phyloP scores from a whole-genome alignment of 306 rosid genomes.

The Leucaena leucocephala region DNA sequence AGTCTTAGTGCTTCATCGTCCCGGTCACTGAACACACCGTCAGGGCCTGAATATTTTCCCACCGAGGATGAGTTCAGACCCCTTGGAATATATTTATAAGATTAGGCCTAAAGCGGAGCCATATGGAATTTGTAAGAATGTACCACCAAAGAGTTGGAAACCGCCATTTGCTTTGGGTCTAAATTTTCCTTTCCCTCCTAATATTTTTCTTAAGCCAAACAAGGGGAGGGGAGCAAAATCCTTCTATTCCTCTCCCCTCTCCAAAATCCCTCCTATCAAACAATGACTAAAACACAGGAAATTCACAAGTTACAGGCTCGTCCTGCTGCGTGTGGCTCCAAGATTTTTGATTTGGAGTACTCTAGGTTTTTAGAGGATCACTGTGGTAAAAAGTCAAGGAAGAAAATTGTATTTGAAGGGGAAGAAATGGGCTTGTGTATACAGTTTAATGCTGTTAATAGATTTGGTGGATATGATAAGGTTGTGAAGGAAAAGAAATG shows the following conservation, averaged over 20 bases:
- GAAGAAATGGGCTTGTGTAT: constrained; percentile 86
- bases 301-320: constrained; percentile 92
- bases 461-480: constrained; percentile 86
- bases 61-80: constrained; percentile 91
- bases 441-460: constrained; percentile 77
- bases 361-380: constrained; percentile 76
- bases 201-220: no score
- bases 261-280: no score
- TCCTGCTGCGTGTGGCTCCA: constrained; percentile 72
- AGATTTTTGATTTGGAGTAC: constrained; percentile 88
- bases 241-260: no score
- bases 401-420: constrained; percentile 81
- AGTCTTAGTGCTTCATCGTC: constrained; percentile 52
- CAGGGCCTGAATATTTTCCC: constrained; percentile 86
- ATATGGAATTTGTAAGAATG: constrained; percentile 91
- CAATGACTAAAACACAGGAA: constrained; percentile 88
- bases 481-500: constrained; percentile 81
- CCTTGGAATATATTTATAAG: constrained; percentile 79
- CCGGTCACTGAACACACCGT: constrained; percentile 56
- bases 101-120: constrained; percentile 89
- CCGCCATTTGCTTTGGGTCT: constrained; percentile 89
- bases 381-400: constrained; percentile 62
- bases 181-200: constrained; percentile 69
- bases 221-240: no score
- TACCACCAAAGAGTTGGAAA: constrained; percentile 84